A percentile compares a stretch with the other conserved stretches of the same genome.
Evolutionary conservation across 495 filamentous ascomycete genomes (phyloP).

Genomic region (Aspergillus coremiiformis): DNA sequence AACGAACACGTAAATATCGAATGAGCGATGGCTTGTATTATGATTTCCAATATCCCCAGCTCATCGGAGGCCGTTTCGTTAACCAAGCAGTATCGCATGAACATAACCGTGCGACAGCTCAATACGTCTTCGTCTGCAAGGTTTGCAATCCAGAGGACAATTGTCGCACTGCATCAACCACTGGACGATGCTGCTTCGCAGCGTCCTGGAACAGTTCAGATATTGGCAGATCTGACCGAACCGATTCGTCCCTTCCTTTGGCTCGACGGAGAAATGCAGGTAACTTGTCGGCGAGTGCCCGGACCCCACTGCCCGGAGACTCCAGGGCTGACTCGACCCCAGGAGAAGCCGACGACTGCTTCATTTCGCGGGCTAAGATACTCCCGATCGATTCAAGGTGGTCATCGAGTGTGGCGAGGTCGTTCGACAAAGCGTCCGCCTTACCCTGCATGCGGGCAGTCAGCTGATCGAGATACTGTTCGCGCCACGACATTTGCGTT

Average conservation of each 20-base stretch:
- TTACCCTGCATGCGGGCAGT: conserved; percentile 32
- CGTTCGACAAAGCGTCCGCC: conserved; percentile 27
- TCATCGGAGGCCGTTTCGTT: not conserved
- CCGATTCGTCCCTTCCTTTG: not conserved
- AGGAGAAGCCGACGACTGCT: conserved; percentile 6
- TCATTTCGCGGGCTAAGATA: conserved; percentile 22
- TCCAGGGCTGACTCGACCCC: not conserved
- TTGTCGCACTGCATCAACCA: conserved; percentile 14
- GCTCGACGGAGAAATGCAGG: conserved; percentile 4
- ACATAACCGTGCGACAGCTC: not conserved
- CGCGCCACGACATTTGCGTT: conserved; percentile 29
- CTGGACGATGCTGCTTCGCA: conserved; percentile 24
- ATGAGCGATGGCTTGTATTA: not conserved
- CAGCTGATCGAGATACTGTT: conserved; percentile 33
- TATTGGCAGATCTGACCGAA: not conserved
- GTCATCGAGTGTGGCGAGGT: conserved; percentile 36
- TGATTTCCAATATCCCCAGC: not conserved
- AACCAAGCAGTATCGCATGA: not conserved
- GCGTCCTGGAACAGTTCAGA: conserved; percentile 19
- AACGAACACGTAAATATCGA: not conserved
- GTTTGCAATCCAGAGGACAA: conserved; percentile 16
- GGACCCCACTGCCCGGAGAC: not conserved
- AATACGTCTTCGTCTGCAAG: conserved; percentile 11
- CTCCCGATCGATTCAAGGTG: conserved; percentile 35
- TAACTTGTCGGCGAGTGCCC: conserved; percentile 2